phyloP scores from a whole-genome alignment of 805 yeast species.

The Teunomyces funiuensis region DNA sequence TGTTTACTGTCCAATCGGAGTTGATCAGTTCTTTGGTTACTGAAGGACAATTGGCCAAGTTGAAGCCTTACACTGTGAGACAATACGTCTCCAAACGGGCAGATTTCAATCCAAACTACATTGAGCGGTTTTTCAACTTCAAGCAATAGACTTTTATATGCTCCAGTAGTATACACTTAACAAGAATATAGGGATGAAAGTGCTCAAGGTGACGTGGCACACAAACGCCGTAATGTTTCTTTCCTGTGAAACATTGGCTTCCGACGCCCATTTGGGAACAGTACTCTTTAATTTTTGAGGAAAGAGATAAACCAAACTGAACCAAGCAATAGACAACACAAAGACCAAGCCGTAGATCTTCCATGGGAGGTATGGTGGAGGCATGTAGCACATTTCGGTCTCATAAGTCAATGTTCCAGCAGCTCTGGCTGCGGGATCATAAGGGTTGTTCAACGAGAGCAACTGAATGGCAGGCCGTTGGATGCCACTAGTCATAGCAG shows the following conservation, averaged over 20 bases:
- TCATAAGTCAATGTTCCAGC: slow-evolving; percentile 19
- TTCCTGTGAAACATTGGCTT: neutral
- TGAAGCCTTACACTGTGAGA: slow-evolving; percentile 61
- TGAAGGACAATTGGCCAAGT: slow-evolving; percentile 72
- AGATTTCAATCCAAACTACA: slow-evolving; percentile 60
- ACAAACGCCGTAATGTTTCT: slow-evolving; percentile 4
- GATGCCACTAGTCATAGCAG: slow-evolving; percentile 93
- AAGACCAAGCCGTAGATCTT: slow-evolving; percentile 14
- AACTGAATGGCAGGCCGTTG: slow-evolving; percentile 83
- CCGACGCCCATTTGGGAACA: neutral
- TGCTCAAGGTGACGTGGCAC: slow-evolving; percentile 2
- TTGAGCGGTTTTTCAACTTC: slow-evolving; percentile 45
- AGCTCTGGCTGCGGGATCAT: slow-evolving; percentile 13
- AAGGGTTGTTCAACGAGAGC: slow-evolving; percentile 60
- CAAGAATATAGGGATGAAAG: slow-evolving; percentile 5
- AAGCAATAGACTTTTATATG: slow-evolving; percentile 16
- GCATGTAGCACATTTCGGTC: slow-evolving; percentile 57
- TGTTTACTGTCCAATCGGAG: slow-evolving; percentile 83
- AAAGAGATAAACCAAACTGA: slow-evolving; percentile 13
- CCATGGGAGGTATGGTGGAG: slow-evolving; percentile 46
- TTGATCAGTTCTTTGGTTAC: slow-evolving; percentile 72
- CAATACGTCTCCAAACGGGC: slow-evolving; percentile 68
- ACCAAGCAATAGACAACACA: slow-evolving; percentile 10
- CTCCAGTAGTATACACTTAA: slow-evolving; percentile 8
- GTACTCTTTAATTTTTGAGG: slow-evolving; percentile 3